phyloP scores from a whole-genome alignment of 1,139 yeast genomes.

The Blastobotrys buckinghamii region DNA sequence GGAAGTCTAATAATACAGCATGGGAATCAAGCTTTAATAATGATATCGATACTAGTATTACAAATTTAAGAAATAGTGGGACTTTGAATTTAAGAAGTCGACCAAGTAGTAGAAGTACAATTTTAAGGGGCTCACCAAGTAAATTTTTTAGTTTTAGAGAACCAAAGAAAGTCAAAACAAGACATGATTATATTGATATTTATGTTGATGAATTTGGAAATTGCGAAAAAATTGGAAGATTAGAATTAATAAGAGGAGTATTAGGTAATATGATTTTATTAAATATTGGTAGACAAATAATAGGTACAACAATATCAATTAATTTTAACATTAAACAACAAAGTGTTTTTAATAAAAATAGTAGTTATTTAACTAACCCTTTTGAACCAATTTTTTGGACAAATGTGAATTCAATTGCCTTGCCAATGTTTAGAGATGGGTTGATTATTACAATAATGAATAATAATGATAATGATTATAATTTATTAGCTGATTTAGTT shows the following conservation, averaged over 20 bases:
- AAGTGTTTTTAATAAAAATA: background rate
- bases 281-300: constrained; percentile 2
- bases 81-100: background rate
- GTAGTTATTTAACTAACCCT: background rate
- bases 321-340: background rate
- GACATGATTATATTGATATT: background rate
- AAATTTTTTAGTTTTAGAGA: constrained; percentile 1
- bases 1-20: background rate
- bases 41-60: constrained; percentile 1
- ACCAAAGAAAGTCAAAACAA: background rate
- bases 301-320: background rate
- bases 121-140: background rate
- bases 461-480: background rate
- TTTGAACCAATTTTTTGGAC: constrained; percentile 3
- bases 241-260: constrained; percentile 4
- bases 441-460: background rate
- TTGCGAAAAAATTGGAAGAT: background rate
- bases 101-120: background rate
- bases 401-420: background rate
- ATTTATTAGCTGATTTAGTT: constrained; percentile 1
- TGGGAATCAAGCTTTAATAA: constrained; percentile 6
- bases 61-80: background rate
- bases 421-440: background rate
- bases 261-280: background rate
- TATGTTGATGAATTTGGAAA: constrained; percentile 1